phyloP scores from a whole-genome alignment of 495 filamentous ascomycete species.

The Glonium stellatum region DNA sequence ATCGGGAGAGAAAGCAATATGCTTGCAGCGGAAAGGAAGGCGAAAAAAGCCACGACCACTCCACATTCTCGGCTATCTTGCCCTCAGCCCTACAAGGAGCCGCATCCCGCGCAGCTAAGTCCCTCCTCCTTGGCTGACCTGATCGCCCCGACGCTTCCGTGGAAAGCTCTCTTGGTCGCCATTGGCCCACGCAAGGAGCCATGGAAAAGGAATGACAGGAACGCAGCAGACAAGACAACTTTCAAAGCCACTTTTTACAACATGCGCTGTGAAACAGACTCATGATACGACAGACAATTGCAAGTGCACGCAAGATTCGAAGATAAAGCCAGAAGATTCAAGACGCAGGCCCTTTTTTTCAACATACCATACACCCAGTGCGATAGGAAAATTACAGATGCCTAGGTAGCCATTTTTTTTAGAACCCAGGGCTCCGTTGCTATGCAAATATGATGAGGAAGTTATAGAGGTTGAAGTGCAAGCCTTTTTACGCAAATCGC shows the following conservation, averaged over 20 bases:
- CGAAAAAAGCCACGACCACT: slow-evolving; percentile 3
- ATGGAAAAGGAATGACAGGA: neutral
- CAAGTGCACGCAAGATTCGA: neutral
- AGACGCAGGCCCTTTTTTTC: slow-evolving; percentile 16
- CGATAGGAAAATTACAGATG: slow-evolving; percentile 17
- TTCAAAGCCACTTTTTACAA: neutral
- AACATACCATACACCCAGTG: slow-evolving; percentile 11
- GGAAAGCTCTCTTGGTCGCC: too few species aligned
- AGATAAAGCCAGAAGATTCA: neutral
- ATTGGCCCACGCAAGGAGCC: neutral
- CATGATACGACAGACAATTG: neutral
- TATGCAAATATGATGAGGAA: slow-evolving; percentile 25
- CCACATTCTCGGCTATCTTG: slow-evolving; percentile 4
- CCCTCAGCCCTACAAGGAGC: slow-evolving; percentile 3
- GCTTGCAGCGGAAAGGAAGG: neutral
- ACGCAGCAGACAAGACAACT: neutral
- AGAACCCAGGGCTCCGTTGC: slow-evolving; percentile 26
- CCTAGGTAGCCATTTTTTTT: slow-evolving; percentile 8
- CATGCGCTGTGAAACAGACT: too few species aligned
- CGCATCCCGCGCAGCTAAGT: neutral
- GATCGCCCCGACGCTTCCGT: neutral
- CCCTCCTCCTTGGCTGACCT: neutral
- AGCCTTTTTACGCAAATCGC: slow-evolving; percentile 10
- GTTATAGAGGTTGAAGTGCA: slow-evolving; percentile 13
- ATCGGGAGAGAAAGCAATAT: neutral